phyloP scores from a whole-genome alignment of 345 rosid species.

The Camelina hispida region DNA sequence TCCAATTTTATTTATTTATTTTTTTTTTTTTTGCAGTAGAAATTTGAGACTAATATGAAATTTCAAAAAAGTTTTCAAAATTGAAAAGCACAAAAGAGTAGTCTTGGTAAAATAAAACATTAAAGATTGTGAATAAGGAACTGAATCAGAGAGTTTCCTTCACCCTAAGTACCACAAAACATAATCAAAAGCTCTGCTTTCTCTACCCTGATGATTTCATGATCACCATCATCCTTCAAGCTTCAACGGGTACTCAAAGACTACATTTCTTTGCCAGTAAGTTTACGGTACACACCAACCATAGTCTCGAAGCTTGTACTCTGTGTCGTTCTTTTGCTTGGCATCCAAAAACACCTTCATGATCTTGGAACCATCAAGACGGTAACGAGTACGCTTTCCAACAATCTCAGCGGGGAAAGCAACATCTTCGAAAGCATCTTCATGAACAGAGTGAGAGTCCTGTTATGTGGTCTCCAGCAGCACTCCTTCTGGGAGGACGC shows the following conservation, averaged over 20 bases:
- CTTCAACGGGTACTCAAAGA: constrained; percentile 79
- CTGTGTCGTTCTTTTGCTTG: constrained; percentile 80
- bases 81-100: constrained; percentile 22
- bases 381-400: constrained; percentile 77
- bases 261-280: constrained; percentile 85
- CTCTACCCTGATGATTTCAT: constrained; percentile 38
- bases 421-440: constrained; percentile 82
- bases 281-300: constrained; percentile 85
- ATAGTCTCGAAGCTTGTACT: constrained; percentile 79
- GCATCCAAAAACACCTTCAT: constrained; percentile 86
- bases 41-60: neutral
- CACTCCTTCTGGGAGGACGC: constrained; percentile 92
- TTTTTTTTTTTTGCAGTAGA: too few species aligned
- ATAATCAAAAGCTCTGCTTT: constrained; percentile 31
- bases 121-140: constrained; percentile 41
- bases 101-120: constrained; percentile 24
- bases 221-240: constrained; percentile 47
- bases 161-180: constrained; percentile 44
- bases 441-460: constrained; percentile 81
- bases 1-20: too few species aligned
- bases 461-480: constrained; percentile 87
- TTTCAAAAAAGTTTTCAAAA: constrained; percentile 25
- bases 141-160: constrained; percentile 38
- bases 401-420: constrained; percentile 93
- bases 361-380: constrained; percentile 81